Evolutionary conservation across 345 rosid genomes (phyloP).

Genomic region (Euphorbia peplus): DNA sequence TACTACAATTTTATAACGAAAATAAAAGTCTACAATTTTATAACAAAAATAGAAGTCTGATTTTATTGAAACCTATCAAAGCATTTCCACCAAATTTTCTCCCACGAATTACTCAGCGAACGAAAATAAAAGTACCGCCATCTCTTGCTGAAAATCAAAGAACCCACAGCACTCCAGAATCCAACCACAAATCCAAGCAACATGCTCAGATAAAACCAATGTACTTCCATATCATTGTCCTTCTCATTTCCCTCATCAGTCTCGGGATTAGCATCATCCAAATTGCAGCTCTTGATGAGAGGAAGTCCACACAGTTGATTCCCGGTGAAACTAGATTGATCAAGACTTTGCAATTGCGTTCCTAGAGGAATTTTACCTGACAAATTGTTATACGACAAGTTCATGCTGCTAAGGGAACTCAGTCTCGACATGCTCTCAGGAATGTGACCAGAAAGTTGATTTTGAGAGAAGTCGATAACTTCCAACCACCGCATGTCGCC

Average conservation of each 20-base stretch:
- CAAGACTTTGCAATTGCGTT: background rate
- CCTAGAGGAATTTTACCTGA: slow-evolving; percentile 1
- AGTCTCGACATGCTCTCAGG: slow-evolving; percentile 1
- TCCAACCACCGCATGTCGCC: no score
- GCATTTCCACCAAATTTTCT: background rate
- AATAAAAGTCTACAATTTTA: no score
- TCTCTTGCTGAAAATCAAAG: background rate
- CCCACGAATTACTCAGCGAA: background rate
- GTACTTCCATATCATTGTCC: background rate
- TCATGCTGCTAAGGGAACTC: background rate
- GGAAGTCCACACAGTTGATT: slow-evolving; percentile 12
- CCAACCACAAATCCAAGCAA: background rate
- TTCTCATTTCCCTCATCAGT: background rate
- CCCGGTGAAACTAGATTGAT: background rate
- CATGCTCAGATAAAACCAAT: background rate
- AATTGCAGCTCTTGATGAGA: background rate
- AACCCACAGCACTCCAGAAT: background rate
- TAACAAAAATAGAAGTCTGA: no score
- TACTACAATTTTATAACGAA: no score
- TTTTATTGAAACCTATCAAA: background rate
- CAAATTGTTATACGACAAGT: background rate
- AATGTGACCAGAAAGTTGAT: slow-evolving; percentile 8
- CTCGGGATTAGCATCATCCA: background rate
- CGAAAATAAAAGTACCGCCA: background rate
- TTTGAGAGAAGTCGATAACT: background rate